phyloP scores from a whole-genome alignment of 768 basidiomycete genomes.

The Suillus plorans region DNA sequence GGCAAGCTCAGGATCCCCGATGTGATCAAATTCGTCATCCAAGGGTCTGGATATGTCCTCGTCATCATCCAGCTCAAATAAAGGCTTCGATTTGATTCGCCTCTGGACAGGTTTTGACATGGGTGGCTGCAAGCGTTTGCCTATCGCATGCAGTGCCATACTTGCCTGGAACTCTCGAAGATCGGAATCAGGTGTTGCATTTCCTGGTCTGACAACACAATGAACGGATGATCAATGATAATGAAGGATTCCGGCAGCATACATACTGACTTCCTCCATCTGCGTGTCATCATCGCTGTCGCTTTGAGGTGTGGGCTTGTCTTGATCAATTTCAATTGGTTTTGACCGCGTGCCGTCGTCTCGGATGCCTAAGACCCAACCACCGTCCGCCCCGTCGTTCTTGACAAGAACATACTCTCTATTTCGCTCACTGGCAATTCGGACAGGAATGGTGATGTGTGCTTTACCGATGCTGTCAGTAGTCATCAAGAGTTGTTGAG shows the following conservation, averaged over 20 bases:
- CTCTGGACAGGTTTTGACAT: slow-evolving; percentile 29
- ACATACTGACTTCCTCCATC: slow-evolving; percentile 85
- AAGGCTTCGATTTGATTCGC: slow-evolving; percentile 38
- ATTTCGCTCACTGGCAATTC: slow-evolving; percentile 94
- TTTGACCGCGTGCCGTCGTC: slow-evolving; percentile 83
- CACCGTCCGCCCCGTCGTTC: slow-evolving; percentile 83
- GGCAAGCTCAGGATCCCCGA: slow-evolving; percentile 57
- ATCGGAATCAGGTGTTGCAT: slow-evolving; percentile 52
- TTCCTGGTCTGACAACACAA: slow-evolving; percentile 27
- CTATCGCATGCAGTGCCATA: slow-evolving; percentile 62
- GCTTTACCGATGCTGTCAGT: slow-evolving; percentile 93
- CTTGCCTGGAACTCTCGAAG: slow-evolving; percentile 59
- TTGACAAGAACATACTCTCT: slow-evolving; percentile 94
- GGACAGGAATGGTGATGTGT: slow-evolving; percentile 84
- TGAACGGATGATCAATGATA: slow-evolving; percentile 13
- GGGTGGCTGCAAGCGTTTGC: slow-evolving; percentile 41
- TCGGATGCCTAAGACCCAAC: slow-evolving; percentile 92
- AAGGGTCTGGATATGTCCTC: slow-evolving; percentile 33
- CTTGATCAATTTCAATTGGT: slow-evolving; percentile 83
- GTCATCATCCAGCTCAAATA: slow-evolving; percentile 57
- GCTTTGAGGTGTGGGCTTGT: slow-evolving; percentile 37
- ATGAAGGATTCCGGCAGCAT: slow-evolving; percentile 22
- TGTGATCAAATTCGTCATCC: slow-evolving; percentile 31
- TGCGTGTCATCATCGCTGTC: slow-evolving; percentile 54
- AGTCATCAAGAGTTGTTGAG: slow-evolving; percentile 89